These are phyloP conservation scores for Linnemannia zychae DNA, from an alignment of 192 early-diverging fungal species.

Conservation along the genomic window DNA sequence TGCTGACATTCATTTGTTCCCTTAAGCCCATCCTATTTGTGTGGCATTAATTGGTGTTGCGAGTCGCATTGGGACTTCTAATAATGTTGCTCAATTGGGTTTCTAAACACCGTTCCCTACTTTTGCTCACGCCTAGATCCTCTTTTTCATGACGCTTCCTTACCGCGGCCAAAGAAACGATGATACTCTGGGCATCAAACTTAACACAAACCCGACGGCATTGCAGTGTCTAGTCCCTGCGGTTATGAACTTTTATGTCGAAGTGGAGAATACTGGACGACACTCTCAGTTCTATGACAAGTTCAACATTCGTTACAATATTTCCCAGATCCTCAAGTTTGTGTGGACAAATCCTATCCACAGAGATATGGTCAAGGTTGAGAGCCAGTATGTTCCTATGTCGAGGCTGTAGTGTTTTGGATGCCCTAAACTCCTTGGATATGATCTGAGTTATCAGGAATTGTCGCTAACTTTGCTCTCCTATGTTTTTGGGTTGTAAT, in stretches of 20 bases:
- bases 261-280: slow-evolving; percentile 95
- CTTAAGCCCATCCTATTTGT: no score
- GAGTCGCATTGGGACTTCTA: background rate
- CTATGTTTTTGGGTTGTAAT: background rate
- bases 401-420: background rate
- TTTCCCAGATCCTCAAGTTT: slow-evolving; percentile 89
- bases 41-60: no score
- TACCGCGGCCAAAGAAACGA: slow-evolving; percentile 67
- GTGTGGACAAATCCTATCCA: slow-evolving; percentile 85
- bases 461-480: background rate
- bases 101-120: background rate
- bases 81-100: background rate
- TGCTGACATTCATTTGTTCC: background rate
- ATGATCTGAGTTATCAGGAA: no score
- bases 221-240: slow-evolving; percentile 83
- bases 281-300: slow-evolving; percentile 98
- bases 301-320: slow-evolving; percentile 97
- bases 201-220: slow-evolving; percentile 84
- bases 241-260: slow-evolving; percentile 94
- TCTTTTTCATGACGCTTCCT: slow-evolving; percentile 86
- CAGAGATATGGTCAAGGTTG: slow-evolving; percentile 71
- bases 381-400: slow-evolving; percentile 63
- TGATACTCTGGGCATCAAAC: slow-evolving; percentile 69
- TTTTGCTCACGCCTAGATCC: slow-evolving; percentile 66
- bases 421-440: no score